These are phyloP conservation scores for Thoreauomyces humboldtii DNA, from an alignment of 192 early-diverging fungal genomes.

Conservation along the genomic window DNA sequence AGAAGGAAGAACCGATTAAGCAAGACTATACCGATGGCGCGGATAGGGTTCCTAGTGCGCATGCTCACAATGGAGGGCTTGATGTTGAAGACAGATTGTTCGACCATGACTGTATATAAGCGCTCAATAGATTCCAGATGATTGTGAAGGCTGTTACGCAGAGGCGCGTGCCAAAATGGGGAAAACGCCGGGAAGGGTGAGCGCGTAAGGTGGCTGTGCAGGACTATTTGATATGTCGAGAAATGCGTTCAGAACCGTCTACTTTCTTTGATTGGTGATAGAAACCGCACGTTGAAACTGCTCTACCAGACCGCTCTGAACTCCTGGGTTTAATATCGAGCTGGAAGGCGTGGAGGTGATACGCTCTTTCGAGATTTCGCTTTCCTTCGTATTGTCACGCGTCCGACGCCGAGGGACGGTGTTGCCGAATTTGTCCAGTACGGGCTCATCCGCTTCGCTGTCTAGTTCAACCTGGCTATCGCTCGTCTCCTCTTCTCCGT, in stretches of 20 bases:
- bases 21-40: constrained; percentile 66
- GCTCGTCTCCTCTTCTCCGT: constrained; percentile 47
- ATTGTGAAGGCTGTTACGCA: too few relatives aligned
- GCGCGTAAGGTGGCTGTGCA: too few relatives aligned
- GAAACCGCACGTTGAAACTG: background rate
- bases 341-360: too few relatives aligned
- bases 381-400: background rate
- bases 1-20: too few relatives aligned
- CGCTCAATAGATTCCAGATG: too few relatives aligned
- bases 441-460: constrained; percentile 33
- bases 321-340: too few relatives aligned
- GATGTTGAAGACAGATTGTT: constrained; percentile 28
- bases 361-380: background rate
- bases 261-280: background rate
- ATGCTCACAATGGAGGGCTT: constrained; percentile 61
- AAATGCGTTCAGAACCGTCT: too few relatives aligned
- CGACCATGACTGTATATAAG: too few relatives aligned
- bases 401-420: constrained; percentile 9
- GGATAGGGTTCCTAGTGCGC: constrained; percentile 84
- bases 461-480: constrained; percentile 19
- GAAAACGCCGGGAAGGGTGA: too few relatives aligned
- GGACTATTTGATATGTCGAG: too few relatives aligned
- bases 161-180: too few relatives aligned
- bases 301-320: background rate
- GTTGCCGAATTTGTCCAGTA: constrained; percentile 46